Evolutionary conservation across 148 eudicot species (phyloP).

Genomic region (Polygonum aviculare): DNA sequence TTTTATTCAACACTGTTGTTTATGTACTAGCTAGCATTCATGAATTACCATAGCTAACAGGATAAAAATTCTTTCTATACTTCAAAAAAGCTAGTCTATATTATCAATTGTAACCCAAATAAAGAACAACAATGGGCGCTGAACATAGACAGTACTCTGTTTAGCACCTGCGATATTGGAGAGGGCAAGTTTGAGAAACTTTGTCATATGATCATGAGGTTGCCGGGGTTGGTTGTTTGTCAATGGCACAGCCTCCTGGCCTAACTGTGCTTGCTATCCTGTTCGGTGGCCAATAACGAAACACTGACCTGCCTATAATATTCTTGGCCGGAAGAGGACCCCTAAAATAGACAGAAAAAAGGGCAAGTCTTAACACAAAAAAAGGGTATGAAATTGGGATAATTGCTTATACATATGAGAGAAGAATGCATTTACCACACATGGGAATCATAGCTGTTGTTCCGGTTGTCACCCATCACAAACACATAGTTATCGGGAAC

Average conservation of each 20-base stretch:
- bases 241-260: slow-evolving; percentile 66
- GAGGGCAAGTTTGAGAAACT: not conserved
- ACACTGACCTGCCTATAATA: slow-evolving; percentile 77
- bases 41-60: not conserved
- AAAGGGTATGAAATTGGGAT: not conserved
- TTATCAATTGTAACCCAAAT: not conserved
- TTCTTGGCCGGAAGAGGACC: slow-evolving; percentile 89
- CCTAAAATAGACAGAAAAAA: slow-evolving; percentile 29
- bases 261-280: slow-evolving; percentile 75
- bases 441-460: slow-evolving; percentile 97
- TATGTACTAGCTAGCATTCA: not conserved
- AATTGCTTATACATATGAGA: not conserved
- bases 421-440: slow-evolving; percentile 46
- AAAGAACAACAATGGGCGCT: not conserved
- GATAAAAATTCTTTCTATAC: not conserved
- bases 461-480: slow-evolving; percentile 98
- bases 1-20: not conserved
- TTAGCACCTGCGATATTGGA: not conserved
- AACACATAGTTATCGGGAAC: slow-evolving; percentile 82
- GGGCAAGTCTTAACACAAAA: not conserved
- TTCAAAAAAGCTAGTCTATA: not conserved
- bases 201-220: not conserved
- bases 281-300: slow-evolving; percentile 84
- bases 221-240: slow-evolving; percentile 22
- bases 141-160: not conserved